These are phyloP conservation scores for Canariomyces notabilis DNA, from an alignment of 2,329 filamentous ascomycete species.

Conservation along the genomic window DNA sequence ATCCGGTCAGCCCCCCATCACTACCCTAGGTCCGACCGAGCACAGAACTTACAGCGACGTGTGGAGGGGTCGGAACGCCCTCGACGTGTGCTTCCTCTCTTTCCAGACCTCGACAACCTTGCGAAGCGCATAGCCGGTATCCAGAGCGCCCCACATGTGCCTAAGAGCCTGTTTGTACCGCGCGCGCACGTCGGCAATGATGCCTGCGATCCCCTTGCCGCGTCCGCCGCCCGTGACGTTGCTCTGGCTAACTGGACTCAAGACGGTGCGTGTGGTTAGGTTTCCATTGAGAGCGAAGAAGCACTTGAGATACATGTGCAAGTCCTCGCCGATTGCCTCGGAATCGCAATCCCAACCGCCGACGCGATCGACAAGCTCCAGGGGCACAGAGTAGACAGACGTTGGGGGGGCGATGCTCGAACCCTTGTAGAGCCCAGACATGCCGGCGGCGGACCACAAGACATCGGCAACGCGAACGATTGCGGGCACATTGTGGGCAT, in stretches of 20 bases:
- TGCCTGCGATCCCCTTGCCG: constrained; percentile 48
- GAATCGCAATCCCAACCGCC: constrained; percentile 67
- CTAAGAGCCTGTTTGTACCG: constrained; percentile 68
- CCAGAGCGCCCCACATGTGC: constrained; percentile 72
- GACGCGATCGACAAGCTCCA: constrained; percentile 62
- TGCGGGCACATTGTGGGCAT: constrained; percentile 61
- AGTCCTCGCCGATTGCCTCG: constrained; percentile 68
- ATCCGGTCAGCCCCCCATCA: constrained; percentile 19
- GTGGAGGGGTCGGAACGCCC: constrained; percentile 53
- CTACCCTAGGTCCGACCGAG: not conserved
- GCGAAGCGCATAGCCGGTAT: constrained; percentile 61
- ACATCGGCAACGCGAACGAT: constrained; percentile 68
- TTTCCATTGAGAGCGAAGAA: constrained; percentile 71
- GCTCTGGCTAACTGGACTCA: constrained; percentile 67
- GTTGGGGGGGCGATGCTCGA: constrained; percentile 65
- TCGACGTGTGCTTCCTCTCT: constrained; percentile 51
- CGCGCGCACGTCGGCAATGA: constrained; percentile 54
- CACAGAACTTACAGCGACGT: constrained; percentile 35
- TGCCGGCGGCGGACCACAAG: constrained; percentile 65
- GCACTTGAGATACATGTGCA: constrained; percentile 75
- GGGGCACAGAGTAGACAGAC: constrained; percentile 66
- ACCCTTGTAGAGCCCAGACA: constrained; percentile 61
- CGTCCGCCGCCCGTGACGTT: constrained; percentile 60
- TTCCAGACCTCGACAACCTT: constrained; percentile 54
- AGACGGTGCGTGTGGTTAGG: constrained; percentile 57